These are phyloP conservation scores for Xylaria sp. DNA, from an alignment of 2,329 filamentous ascomycete genomes.

Conservation along the genomic window DNA sequence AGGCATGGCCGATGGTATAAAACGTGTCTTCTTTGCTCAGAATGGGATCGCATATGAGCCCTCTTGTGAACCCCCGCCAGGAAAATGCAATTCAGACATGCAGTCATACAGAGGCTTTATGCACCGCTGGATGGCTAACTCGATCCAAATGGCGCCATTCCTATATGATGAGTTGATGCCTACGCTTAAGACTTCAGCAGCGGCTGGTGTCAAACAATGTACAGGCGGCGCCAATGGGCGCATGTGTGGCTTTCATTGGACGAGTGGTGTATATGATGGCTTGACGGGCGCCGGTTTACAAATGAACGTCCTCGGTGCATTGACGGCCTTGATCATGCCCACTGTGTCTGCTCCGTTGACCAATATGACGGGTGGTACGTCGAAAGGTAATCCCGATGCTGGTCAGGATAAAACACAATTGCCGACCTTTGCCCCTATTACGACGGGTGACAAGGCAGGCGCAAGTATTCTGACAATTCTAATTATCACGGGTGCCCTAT, in stretches of 20 bases:
- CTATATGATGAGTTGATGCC: conserved; percentile 65
- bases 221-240: conserved; percentile 66
- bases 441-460: conserved; percentile 58
- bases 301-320: conserved; percentile 65
- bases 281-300: conserved; percentile 64
- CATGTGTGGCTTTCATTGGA: conserved; percentile 74
- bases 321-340: conserved; percentile 54
- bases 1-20: conserved; percentile 62
- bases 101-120: conserved; percentile 77
- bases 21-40: conserved; percentile 62
- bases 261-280: conserved; percentile 52
- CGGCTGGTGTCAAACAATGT: conserved; percentile 70
- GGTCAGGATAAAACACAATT: conserved; percentile 51
- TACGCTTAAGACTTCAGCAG: conserved; percentile 66
- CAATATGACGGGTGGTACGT: conserved; percentile 62
- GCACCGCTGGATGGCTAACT: conserved; percentile 70
- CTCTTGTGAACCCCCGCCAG: conserved; percentile 67
- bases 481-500: conserved; percentile 54
- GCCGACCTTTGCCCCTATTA: conserved; percentile 50
- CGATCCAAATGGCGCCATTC: conserved; percentile 70
- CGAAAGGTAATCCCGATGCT: conserved; percentile 56
- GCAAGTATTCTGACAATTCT: conserved; percentile 61
- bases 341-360: conserved; percentile 56
- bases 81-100: conserved; percentile 76
- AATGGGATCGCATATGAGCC: conserved; percentile 71